Base-by-base conservation (phyloP, 1,284 basidiomycete genomes). In the Cryptococcus neoformans region DNA sequence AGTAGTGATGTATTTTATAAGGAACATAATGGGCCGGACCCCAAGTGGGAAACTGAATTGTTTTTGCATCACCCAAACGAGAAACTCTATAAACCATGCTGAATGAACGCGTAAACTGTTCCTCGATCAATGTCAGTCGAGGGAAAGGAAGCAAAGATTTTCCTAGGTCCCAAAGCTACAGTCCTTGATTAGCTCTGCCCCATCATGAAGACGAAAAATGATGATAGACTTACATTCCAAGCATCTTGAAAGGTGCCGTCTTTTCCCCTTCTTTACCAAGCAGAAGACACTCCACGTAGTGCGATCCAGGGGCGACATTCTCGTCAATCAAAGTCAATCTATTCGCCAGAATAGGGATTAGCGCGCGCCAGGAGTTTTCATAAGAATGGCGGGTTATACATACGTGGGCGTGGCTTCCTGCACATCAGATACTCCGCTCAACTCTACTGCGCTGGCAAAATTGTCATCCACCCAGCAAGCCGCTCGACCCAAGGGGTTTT, bases 251-350 rank as follows among this genome's bases (percentile, higher is more conserved):
- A 44, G 84, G 80, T 21, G 87, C 82, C 4, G 72, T 68, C 38
- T 64, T 66, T 66, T 84, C 79, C 3, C 90, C 91, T 73, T 90
- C 90, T 60, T 89, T 87, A 12, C 92, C 92, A 61, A 86, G 66
- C 51, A 93, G 75, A 69, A 85, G 75, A 70, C 91, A 94, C 72
- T 94, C 90, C 50, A 93, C 87, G 69, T 82, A 94, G 73, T 95
- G 92, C 49, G 86, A 85, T 5, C 92, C 92, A 35, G 83, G 78
- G 14, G 83, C 69, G 28, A 95, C 92, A 57, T 78, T 82, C 55
- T 83, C 84, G 76, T 94, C 92, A 63, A 95, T 94, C 48, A 90
- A 80, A 59, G 82, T 81, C 60, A 92, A 76, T 54, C 89, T 90
- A 65, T 11, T 56, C 17, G 35, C 34, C 34, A 14, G 37, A 48